phyloP scores from a whole-genome alignment of 2,329 filamentous ascomycete genomes.

The Fonsecaea nubica region DNA sequence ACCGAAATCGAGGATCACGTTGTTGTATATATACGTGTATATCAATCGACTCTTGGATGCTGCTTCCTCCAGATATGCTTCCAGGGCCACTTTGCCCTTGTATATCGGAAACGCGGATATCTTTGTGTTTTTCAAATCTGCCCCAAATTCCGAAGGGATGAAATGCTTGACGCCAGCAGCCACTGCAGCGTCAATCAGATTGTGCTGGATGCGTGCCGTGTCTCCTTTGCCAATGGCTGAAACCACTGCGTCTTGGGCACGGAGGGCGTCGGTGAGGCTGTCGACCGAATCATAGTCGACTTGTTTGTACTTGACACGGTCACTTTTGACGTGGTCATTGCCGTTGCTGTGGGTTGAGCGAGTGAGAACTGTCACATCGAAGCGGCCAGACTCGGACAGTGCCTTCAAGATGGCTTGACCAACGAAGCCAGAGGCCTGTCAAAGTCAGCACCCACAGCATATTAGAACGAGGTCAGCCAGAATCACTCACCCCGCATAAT shows the following conservation, averaged over 20 bases:
- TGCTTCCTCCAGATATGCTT: conserved; percentile 40
- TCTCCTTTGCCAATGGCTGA: conserved; percentile 12
- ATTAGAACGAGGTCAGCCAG: too few species aligned
- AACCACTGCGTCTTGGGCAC: conserved; percentile 42
- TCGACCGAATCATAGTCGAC: conserved; percentile 42
- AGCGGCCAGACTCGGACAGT: too few species aligned
- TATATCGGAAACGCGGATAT: conserved; percentile 42
- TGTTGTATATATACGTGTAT: conserved; percentile 44
- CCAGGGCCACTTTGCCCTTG: conserved; percentile 41
- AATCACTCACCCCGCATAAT: too few species aligned
- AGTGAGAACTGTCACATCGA: too few species aligned
- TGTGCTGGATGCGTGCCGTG: conserved; percentile 4
- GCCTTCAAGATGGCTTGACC: too few species aligned
- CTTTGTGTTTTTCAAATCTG: conserved; percentile 40
- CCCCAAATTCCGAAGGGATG: conserved; percentile 47
- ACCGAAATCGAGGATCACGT: conserved; percentile 43
- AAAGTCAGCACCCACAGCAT: too few species aligned
- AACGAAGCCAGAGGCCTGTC: too few species aligned
- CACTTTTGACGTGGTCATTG: too few species aligned
- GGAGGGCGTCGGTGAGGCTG: conserved; percentile 37
- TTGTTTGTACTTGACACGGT: conserved; percentile 19
- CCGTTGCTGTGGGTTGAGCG: too few species aligned
- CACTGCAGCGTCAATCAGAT: conserved; percentile 43
- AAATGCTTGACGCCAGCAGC: conserved; percentile 42
- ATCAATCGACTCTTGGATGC: conserved; percentile 35